Evolutionary conservation across 2,329 filamentous ascomycete species (phyloP).

Genomic region (Huntiella bhutanensis): DNA sequence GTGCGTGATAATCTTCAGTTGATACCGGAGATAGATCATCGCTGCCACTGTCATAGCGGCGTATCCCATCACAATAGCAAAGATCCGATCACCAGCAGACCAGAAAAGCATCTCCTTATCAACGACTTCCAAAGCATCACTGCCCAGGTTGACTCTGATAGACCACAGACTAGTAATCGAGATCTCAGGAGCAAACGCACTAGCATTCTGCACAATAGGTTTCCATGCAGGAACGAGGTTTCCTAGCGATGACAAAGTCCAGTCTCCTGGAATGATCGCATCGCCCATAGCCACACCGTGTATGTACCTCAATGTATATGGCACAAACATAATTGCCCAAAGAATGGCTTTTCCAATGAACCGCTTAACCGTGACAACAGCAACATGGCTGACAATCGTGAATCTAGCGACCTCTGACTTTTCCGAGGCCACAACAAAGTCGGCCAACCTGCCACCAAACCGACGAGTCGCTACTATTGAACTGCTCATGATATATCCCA

Average conservation of each 20-base stretch:
- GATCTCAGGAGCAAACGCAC: too few species aligned
- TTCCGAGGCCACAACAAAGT: conserved; percentile 4
- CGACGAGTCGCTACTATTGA: neutral
- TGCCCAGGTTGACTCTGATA: too few species aligned
- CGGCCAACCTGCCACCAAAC: neutral
- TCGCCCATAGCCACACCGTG: too few species aligned
- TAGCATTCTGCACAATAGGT: too few species aligned
- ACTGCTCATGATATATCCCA: conserved; percentile 10
- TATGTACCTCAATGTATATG: neutral
- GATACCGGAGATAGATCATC: conserved; percentile 56
- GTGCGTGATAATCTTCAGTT: conserved; percentile 26
- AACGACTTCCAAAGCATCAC: neutral
- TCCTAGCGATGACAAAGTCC: too few species aligned
- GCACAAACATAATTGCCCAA: neutral
- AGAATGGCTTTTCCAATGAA: neutral
- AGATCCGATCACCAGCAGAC: conserved; percentile 43
- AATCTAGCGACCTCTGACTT: conserved; percentile 22
- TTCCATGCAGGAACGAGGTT: too few species aligned
- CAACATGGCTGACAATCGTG: conserved; percentile 56
- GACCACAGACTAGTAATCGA: too few species aligned
- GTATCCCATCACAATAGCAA: conserved; percentile 69
- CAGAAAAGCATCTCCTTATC: conserved; percentile 36
- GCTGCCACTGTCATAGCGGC: conserved; percentile 54
- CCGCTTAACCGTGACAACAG: conserved; percentile 39
- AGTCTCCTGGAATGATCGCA: too few species aligned